A percentile compares a stretch with the other conserved stretches of the same genome.
phyloP scores from a whole-genome alignment of 306 rosid genomes.

The Benincasa hispida region DNA sequence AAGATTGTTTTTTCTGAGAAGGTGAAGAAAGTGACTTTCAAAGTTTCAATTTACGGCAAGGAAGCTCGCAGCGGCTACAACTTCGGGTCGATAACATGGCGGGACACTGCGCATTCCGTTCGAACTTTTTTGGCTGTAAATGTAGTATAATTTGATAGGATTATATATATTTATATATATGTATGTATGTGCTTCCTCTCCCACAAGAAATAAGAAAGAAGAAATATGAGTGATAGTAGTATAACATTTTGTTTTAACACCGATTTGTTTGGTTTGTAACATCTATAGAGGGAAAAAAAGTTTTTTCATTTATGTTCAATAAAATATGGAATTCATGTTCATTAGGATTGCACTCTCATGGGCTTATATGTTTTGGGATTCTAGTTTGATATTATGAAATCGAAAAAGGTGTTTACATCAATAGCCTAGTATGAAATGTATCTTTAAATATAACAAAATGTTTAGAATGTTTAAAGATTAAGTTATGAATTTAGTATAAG shows the following conservation, averaged over 20 bases:
- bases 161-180: background rate
- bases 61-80: conserved; percentile 58
- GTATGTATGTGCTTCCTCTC: background rate
- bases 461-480: too few species aligned
- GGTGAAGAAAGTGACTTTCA: conserved; percentile 33
- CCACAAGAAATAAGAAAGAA: background rate
- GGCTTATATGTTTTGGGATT: background rate
- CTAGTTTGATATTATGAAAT: background rate
- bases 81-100: conserved; percentile 73
- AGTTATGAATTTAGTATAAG: too few species aligned
- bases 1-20: conserved; percentile 41
- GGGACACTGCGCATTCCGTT: conserved; percentile 55
- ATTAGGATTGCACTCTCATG: background rate
- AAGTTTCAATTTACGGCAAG: conserved; percentile 51
- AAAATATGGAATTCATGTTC: background rate
- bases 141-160: conserved; percentile 27
- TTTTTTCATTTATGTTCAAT: background rate
- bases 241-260: background rate
- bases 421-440: too few species aligned
- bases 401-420: too few species aligned
- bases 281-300: background rate
- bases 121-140: conserved; percentile 55
- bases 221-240: background rate
- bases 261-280: conserved; percentile 1
- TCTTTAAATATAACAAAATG: too few species aligned